Evolutionary conservation across 2,329 filamentous ascomycete species (phyloP).

Genomic region (Teratosphaeria destructans): DNA sequence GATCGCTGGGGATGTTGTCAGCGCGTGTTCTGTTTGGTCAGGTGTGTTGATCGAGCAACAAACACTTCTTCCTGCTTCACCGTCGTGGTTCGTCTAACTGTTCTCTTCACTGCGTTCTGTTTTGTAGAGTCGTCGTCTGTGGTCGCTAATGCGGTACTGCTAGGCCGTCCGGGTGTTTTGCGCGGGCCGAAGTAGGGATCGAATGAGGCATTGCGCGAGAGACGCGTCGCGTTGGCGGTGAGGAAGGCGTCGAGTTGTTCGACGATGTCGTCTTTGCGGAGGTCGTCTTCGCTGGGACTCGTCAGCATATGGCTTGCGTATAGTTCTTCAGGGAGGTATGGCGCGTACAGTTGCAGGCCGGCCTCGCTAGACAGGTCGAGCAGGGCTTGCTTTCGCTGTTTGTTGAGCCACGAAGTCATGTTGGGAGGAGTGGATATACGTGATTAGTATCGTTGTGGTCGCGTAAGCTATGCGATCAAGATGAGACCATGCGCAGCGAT

Average conservation of each 20-base stretch:
- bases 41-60: conserved; percentile 1
- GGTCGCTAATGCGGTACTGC: conserved; percentile 11
- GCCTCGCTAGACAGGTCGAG: conserved; percentile 21
- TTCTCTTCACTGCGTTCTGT: conserved; percentile 11
- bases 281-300: conserved; percentile 36
- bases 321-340: conserved; percentile 30
- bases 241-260: conserved; percentile 63
- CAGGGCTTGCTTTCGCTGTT: conserved; percentile 21
- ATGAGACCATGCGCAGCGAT: conserved; percentile 7
- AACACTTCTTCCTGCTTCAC: conserved; percentile 28
- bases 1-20: not conserved
- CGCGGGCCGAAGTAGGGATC: conserved; percentile 63
- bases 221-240: conserved; percentile 54
- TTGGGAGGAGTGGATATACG: not conserved
- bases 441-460: conserved; percentile 26
- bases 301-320: conserved; percentile 26
- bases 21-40: not conserved
- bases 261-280: conserved; percentile 74
- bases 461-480: conserved; percentile 40
- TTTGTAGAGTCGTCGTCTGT: conserved; percentile 24
- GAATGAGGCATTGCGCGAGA: conserved; percentile 54
- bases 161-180: conserved; percentile 38
- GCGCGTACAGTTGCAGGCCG: conserved; percentile 19
- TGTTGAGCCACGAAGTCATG: conserved; percentile 19
- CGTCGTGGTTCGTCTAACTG: conserved; percentile 20